Conservation (phyloP, 352 stramenopile species). For the Globisporangium cystogenes region DNA sequence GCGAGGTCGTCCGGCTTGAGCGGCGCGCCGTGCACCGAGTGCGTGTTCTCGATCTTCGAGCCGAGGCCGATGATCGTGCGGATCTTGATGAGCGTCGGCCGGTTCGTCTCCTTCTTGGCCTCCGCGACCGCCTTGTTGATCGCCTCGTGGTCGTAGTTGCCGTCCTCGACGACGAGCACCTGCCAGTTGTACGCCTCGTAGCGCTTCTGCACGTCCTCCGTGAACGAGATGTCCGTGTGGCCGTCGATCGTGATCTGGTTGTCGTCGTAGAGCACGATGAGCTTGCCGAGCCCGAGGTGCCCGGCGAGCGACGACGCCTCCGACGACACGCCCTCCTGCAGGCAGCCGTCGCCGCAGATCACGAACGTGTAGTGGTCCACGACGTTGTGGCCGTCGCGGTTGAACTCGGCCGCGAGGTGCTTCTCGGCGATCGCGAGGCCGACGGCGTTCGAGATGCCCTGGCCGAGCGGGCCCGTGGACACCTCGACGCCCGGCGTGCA, state of each 20-base stretch:
- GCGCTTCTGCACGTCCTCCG: conserved; percentile 96
- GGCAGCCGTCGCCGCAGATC: conserved; percentile 98
- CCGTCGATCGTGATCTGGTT: conserved; percentile 99
- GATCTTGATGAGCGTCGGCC: conserved; percentile 99
- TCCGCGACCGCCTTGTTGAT: conserved; percentile 92
- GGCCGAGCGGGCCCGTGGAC: conserved; percentile 96
- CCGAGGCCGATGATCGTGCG: conserved; percentile 96
- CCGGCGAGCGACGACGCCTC: conserved; percentile 96
- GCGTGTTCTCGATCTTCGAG: conserved; percentile 90
- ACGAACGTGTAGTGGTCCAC: conserved; percentile 99
- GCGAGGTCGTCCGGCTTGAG: conserved; percentile 94
- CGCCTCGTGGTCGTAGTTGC: conserved; percentile 90
- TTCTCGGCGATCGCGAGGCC: conserved; percentile 97
- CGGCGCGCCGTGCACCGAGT: conserved; percentile 94
- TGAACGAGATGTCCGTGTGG: conserved; percentile 94
- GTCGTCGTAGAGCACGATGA: conserved; percentile 99
- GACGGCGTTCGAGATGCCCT: conserved; percentile 98
- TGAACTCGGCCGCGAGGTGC: conserved; percentile 97
- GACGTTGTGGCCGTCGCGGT: conserved; percentile 92
- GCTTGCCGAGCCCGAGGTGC: conserved; percentile 96
- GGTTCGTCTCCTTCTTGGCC: conserved; percentile 93
- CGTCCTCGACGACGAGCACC: conserved; percentile 93
- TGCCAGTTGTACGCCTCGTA: conserved; percentile 99
- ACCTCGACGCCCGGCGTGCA: conserved; percentile 94
- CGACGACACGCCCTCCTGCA: conserved; percentile 97